Evolutionary conservation across 2,329 filamentous ascomycete genomes (phyloP).

Genomic region (Dactylellina drechsleri): DNA sequence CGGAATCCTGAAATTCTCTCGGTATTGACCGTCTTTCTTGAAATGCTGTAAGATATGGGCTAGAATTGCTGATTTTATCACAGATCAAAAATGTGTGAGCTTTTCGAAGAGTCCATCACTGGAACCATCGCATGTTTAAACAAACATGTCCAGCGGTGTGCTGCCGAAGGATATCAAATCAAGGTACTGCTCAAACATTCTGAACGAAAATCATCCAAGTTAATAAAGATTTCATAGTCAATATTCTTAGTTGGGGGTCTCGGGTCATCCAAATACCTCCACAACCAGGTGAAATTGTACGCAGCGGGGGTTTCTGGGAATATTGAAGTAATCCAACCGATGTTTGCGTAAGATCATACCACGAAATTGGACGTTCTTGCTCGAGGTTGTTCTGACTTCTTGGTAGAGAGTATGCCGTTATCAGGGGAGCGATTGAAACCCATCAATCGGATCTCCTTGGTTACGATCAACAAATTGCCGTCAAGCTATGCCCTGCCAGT

Average conservation of each 20-base stretch:
- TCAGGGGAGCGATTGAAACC: constrained; percentile 39
- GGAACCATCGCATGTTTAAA: constrained; percentile 36
- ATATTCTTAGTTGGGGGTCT: constrained; percentile 44
- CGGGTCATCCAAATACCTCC: constrained; percentile 45
- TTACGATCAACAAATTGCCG: constrained; percentile 24
- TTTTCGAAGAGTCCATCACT: constrained; percentile 29
- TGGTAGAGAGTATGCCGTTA: constrained; percentile 38
- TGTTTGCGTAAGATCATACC: constrained; percentile 30
- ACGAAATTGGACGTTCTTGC: too few species aligned
- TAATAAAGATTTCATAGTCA: constrained; percentile 14
- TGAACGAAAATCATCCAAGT: not conserved
- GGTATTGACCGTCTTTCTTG: constrained; percentile 14
- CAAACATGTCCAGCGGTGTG: constrained; percentile 34
- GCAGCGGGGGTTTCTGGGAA: not conserved
- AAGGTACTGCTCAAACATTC: constrained; percentile 9
- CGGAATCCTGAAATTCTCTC: constrained; percentile 25
- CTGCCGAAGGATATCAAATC: constrained; percentile 17
- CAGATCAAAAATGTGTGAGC: constrained; percentile 34
- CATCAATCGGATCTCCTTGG: constrained; percentile 29
- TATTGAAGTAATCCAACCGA: constrained; percentile 40
- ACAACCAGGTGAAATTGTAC: constrained; percentile 27
- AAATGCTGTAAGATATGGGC: too few species aligned
- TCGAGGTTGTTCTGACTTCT: not conserved
- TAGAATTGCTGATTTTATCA: not conserved
- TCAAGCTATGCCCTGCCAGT: constrained; percentile 37